Evolutionary conservation across 2,329 filamentous ascomycete species (phyloP).

Genomic region (Aspergillus sp.): DNA sequence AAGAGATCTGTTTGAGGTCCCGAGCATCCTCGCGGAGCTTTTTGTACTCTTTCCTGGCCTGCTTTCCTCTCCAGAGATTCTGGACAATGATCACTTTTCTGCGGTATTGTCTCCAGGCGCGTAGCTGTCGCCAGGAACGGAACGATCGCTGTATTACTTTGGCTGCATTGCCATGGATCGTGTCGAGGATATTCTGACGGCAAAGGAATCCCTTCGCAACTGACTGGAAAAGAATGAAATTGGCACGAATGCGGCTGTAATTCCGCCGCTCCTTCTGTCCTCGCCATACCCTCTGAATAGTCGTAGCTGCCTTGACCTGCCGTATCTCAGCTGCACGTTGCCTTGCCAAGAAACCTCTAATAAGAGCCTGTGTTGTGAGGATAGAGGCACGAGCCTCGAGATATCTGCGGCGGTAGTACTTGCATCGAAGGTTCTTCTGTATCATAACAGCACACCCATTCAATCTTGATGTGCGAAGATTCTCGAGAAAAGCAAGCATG

Average conservation of each 20-base stretch:
- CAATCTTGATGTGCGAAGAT: constrained; percentile 82
- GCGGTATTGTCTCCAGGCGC: constrained; percentile 83
- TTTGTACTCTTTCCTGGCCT: constrained; percentile 84
- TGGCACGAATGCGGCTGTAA: constrained; percentile 75
- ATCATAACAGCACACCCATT: constrained; percentile 97
- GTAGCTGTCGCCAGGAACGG: constrained; percentile 77
- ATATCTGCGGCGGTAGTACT: constrained; percentile 92
- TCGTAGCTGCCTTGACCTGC: constrained; percentile 82
- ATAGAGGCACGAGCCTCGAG: constrained; percentile 82
- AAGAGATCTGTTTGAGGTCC: constrained; percentile 98
- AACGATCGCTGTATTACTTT: constrained; percentile 87
- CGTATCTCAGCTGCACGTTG: constrained; percentile 77
- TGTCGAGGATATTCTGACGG: constrained; percentile 90
- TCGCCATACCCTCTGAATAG: constrained; percentile 93
- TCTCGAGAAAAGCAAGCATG: constrained; percentile 98
- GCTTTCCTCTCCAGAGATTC: constrained; percentile 85
- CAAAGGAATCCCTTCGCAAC: constrained; percentile 88
- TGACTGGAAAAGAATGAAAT: constrained; percentile 86
- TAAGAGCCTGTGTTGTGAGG: constrained; percentile 74
- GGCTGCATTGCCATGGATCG: constrained; percentile 87
- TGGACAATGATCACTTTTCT: constrained; percentile 87
- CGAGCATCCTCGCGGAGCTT: constrained; percentile 88
- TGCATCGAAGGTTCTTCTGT: constrained; percentile 94
- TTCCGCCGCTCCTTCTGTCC: constrained; percentile 84
- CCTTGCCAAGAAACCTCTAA: constrained; percentile 76